Base-by-base conservation (phyloP, 768 basidiomycete species). In the Suillus decipiens region DNA sequence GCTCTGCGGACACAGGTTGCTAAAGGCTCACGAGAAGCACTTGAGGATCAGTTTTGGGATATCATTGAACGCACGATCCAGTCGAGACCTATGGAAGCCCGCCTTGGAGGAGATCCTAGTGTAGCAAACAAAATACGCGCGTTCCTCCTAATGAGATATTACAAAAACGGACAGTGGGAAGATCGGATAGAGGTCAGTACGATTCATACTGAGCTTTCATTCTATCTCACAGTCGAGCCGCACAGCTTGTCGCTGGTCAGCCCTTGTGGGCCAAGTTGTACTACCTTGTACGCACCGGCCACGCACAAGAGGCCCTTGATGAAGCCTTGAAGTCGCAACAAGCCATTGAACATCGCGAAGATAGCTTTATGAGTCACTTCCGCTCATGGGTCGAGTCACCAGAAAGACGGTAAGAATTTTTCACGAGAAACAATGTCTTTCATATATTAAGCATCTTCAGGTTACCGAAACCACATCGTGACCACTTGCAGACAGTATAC, bases 261-360 rank as follows among this genome's bases (percentile, higher is more conserved):
- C 93, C 95, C 1, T 68, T 99, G 14, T 99, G 95, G 95, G 96
- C 96, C 11, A 89, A 93, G 62, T 72, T 96, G n/a, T 98, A 93
- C 77, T 96, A 90, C 77, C 84, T 99, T 17, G 81, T 99, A 11
- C 87, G 96, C 31, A 90, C 90, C 1, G 96, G 96, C 0, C 89
- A 95, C 72, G 72, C 81, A 7, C 80, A 85, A 43, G 96, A 98
- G 64, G 95, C 96, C 0, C 78, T 96, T 33, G 83, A 85, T 7
- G 89, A 96, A 64, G 89, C 93, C 0, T 64, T 86, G 15, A 82
- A 84, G 33, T 86, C 85, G 70, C 89, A 93, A 67, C 79, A 85
- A 54, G 87, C 86, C 3, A 86, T 89, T 66, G 88, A 89, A 65
- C 86, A 87, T 69, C 84, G 89, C 3, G 96, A 98, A 76, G 82